Base-by-base conservation (phyloP, 1,284 basidiomycete species). In the Peniophora sp. region DNA sequence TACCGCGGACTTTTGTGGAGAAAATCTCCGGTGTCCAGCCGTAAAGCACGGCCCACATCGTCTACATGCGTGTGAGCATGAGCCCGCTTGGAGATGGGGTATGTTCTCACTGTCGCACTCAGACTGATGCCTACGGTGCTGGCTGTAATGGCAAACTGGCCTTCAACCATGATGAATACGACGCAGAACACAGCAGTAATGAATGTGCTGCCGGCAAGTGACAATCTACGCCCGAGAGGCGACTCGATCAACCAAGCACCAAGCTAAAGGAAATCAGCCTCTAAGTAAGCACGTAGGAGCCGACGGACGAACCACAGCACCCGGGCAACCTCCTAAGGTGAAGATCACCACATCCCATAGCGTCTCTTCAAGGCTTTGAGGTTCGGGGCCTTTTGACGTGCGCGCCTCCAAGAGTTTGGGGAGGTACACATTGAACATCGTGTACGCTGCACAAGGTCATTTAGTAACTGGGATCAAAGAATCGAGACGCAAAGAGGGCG, bases 381-480 rank as follows among this genome's bases (percentile, higher is more conserved):
- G 61, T 27, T 60, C 61, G 17, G 68, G 47, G 3, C 58, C 56
- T 18, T 68, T 55, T 1, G 67, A 64, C 3, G 54, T 53, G 17
- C 71, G 61, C 57, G 75, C 78, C 72, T 94, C 94, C 24, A 98
- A 71, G 14, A 96, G 76, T 60, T 93, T 93, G 0, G 96, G 96
- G 18, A 97, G 76, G 66, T 88, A 98, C 12, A 97, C 93, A 62
- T 98, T 99, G 72, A 98, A 98, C 84, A 96, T 96, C 6, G 92
- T 97, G 62, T 84, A 94, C 1, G 85, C 92, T 87, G 61, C 47
- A 23, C 46, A 51, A 49, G 52, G 50, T 22, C 6, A 32, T 15
- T 47, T 24, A 46, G 15, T 24, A 47, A 23, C 32, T 41, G 12
- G 14, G 10, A 11, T 43, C 24, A 22, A 23, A 42, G 34, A 48